Conservation (phyloP, 2,329 filamentous ascomycete genomes). For the Aotearoamyces nothofagi region DNA sequence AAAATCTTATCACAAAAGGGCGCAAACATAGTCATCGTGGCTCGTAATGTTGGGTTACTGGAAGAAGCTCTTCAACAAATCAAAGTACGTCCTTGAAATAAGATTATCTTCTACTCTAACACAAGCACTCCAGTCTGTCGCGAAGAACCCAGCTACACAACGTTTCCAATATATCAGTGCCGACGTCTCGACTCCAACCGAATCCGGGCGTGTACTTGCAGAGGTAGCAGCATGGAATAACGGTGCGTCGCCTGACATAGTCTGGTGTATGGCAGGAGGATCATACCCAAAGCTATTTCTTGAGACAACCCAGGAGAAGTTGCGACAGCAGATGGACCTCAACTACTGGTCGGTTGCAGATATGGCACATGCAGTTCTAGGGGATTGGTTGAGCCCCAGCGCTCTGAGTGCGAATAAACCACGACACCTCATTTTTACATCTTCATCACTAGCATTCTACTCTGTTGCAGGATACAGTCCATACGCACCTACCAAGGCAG, state of each 20-base stretch:
- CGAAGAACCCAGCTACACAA: conserved; percentile 54
- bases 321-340: conserved; percentile 74
- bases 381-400: conserved; percentile 50
- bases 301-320: conserved; percentile 50
- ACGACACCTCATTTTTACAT: conserved; percentile 79
- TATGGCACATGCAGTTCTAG: conserved; percentile 67
- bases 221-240: conserved; percentile 71
- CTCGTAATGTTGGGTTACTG: conserved; percentile 64
- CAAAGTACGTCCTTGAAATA: conserved; percentile 39
- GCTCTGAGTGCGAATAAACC: conserved; percentile 31
- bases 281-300: conserved; percentile 63
- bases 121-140: conserved; percentile 35
- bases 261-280: conserved; percentile 80
- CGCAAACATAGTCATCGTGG: conserved; percentile 74
- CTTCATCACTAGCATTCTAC: conserved; percentile 60
- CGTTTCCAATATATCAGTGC: conserved; percentile 73
- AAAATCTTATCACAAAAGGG: conserved; percentile 66
- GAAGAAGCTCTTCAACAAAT: conserved; percentile 51
- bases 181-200: conserved; percentile 58
- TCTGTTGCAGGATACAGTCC: conserved; percentile 68
- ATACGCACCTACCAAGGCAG: conserved; percentile 76
- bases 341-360: conserved; percentile 84
- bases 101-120: conserved; percentile 28
- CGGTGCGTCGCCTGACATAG: conserved; percentile 58
- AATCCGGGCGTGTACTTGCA: conserved; percentile 53